These are phyloP conservation scores for Tolypocladium tundrense DNA, from an alignment of 2,329 filamentous ascomycete genomes.

Conservation along the genomic window DNA sequence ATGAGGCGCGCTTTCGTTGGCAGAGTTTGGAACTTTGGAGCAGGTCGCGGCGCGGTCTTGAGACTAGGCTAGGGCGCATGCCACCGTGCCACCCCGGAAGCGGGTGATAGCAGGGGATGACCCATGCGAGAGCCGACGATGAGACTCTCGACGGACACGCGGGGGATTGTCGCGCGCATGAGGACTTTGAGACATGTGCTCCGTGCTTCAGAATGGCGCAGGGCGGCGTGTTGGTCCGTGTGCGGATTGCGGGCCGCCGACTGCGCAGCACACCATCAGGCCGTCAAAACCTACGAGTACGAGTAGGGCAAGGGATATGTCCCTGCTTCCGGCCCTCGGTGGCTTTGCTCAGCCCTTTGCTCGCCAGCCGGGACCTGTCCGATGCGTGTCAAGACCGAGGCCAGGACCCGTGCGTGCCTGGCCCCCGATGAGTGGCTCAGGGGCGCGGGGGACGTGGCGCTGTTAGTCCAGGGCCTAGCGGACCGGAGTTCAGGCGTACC, in stretches of 20 bases:
- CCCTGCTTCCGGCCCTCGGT: not conserved
- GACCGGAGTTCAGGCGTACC: too few relatives aligned
- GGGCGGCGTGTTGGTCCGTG: too few relatives aligned
- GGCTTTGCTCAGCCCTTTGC: not conserved
- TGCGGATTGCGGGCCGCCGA: too few relatives aligned
- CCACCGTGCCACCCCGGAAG: not conserved
- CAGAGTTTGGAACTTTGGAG: not conserved
- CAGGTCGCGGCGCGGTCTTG: not conserved
- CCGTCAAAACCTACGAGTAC: too few relatives aligned
- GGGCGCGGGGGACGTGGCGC: not conserved
- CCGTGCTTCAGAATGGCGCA: too few relatives aligned
- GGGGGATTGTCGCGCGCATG: too few relatives aligned
- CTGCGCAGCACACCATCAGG: too few relatives aligned
- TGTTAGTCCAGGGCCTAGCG: not conserved
- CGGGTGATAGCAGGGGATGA: not conserved
- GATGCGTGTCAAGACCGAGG: not conserved
- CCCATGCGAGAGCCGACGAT: too few relatives aligned
- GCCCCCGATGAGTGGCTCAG: not conserved
- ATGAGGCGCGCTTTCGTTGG: not conserved
- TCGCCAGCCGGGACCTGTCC: too few relatives aligned
- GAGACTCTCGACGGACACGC: too few relatives aligned
- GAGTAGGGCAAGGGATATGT: not conserved
- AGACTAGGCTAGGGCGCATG: not conserved
- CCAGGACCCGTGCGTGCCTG: not conserved
- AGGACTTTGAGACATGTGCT: too few relatives aligned